Conservation (phyloP, 164 flowering plant genomes). For the Vitis rupestris region DNA sequence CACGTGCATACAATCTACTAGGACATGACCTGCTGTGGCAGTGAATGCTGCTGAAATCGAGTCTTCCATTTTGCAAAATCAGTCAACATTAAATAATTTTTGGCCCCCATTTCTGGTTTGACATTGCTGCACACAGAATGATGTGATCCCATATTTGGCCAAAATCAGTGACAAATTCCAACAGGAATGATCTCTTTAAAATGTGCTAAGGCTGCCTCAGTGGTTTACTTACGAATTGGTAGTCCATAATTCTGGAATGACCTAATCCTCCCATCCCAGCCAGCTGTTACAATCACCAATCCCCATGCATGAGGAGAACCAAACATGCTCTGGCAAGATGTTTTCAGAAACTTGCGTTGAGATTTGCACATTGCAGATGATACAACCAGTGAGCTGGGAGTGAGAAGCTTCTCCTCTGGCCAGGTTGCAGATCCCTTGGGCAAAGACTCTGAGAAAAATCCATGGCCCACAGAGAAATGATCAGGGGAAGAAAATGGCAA, state of each 20-base stretch:
- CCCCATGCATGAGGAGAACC: slow-evolving; percentile 35
- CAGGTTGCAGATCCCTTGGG: slow-evolving; percentile 34
- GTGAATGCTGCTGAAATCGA: neutral
- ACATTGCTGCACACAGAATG: neutral
- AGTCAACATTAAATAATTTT: neutral
- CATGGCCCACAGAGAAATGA: slow-evolving; percentile 13
- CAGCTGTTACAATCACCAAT: slow-evolving; percentile 37
- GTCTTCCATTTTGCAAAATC: neutral
- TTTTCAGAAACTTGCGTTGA: slow-evolving; percentile 29
- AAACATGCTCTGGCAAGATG: slow-evolving; percentile 12
- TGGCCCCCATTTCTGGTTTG: neutral
- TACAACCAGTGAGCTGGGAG: slow-evolving; percentile 12
- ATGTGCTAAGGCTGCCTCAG: neutral
- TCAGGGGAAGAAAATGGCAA: slow-evolving; percentile 15
- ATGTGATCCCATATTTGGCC: too few relatives aligned
- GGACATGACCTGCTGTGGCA: neutral
- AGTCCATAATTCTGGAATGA: slow-evolving; percentile 28
- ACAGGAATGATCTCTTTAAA: neutral
- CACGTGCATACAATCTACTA: neutral
- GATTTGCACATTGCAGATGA: slow-evolving; percentile 21
- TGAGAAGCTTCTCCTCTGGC: slow-evolving; percentile 43
- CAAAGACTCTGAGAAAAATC: slow-evolving; percentile 18
- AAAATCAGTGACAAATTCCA: neutral
- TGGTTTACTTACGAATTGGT: slow-evolving; percentile 6
- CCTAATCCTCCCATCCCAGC: slow-evolving; percentile 44